Evolutionary conservation across 495 filamentous ascomycete genomes (phyloP).

Genomic region (Podospora appendiculata): DNA sequence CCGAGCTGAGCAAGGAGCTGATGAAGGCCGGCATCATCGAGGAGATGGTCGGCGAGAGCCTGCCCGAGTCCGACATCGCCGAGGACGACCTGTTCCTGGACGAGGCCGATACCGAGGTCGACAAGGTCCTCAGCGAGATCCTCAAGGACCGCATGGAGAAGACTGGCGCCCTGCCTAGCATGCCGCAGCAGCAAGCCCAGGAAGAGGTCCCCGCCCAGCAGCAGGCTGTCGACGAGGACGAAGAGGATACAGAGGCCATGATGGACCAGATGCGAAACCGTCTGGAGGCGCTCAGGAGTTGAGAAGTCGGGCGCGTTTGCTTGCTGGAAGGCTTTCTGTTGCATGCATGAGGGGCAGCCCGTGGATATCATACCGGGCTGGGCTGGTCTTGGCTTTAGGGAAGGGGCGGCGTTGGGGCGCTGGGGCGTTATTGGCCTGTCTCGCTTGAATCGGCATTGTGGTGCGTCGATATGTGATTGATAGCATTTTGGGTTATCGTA

Average conservation of each 20-base stretch:
- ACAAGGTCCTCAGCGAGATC: conserved; percentile 86
- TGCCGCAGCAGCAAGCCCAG: conserved; percentile 36
- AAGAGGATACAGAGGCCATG: conserved; percentile 79
- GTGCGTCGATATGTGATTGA: too few species aligned
- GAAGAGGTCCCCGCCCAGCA: conserved; percentile 35
- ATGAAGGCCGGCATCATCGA: conserved; percentile 95
- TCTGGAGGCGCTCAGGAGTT: conserved; percentile 88
- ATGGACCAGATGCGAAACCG: conserved; percentile 90
- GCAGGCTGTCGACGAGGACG: conserved; percentile 56
- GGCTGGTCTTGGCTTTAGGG: too few species aligned
- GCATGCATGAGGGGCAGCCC: too few species aligned
- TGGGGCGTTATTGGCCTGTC: too few species aligned
- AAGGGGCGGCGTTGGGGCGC: too few species aligned
- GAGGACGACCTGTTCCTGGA: conserved; percentile 67
- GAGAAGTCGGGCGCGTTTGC: background rate
- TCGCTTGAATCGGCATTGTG: too few species aligned
- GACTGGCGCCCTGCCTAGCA: conserved; percentile 48
- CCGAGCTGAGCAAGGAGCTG: conserved; percentile 77
- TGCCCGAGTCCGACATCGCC: conserved; percentile 59
- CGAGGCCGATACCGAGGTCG: conserved; percentile 85
- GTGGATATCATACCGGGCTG: too few species aligned
- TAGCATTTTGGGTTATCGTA: too few species aligned
- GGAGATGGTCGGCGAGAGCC: conserved; percentile 84
- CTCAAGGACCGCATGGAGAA: conserved; percentile 73
- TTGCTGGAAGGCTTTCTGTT: too few species aligned